phyloP scores from a whole-genome alignment of 371 early-diverging fungal genomes.

The Mucor plumbeus region DNA sequence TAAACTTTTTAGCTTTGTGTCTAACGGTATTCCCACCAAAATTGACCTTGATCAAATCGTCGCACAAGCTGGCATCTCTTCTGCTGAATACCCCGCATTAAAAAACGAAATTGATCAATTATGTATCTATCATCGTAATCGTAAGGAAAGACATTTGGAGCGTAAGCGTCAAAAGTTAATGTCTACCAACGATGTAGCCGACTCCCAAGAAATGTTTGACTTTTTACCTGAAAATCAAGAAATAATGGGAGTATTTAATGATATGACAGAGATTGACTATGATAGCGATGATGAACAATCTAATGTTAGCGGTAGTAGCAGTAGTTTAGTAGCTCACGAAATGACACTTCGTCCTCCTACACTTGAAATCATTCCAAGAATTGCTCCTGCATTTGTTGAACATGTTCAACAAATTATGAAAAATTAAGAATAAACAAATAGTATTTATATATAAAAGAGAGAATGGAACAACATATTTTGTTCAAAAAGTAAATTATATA shows the following conservation, averaged over 20 bases:
- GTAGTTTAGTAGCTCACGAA: constrained; percentile 25
- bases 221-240: constrained; percentile 35
- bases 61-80: constrained; percentile 21
- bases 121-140: constrained; percentile 35
- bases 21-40: constrained; percentile 34
- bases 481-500: neutral
- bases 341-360: constrained; percentile 24
- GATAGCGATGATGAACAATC: constrained; percentile 18
- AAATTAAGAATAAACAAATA: neutral
- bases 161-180: constrained; percentile 48
- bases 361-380: constrained; percentile 30
- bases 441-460: neutral
- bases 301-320: neutral
- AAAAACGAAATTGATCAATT: constrained; percentile 43
- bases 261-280: constrained; percentile 34
- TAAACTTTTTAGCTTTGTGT: constrained; percentile 31
- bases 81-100: constrained; percentile 30
- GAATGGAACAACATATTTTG: neutral
- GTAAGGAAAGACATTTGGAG: constrained; percentile 44
- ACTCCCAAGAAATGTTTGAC: constrained; percentile 28
- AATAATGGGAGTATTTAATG: constrained; percentile 35
- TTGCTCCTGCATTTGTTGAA: constrained; percentile 30
- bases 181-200: constrained; percentile 21
- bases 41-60: constrained; percentile 33
- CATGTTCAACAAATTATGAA: constrained; percentile 27